phyloP scores from a whole-genome alignment of 2,329 filamentous ascomycete species.

The Septoria petroselini region DNA sequence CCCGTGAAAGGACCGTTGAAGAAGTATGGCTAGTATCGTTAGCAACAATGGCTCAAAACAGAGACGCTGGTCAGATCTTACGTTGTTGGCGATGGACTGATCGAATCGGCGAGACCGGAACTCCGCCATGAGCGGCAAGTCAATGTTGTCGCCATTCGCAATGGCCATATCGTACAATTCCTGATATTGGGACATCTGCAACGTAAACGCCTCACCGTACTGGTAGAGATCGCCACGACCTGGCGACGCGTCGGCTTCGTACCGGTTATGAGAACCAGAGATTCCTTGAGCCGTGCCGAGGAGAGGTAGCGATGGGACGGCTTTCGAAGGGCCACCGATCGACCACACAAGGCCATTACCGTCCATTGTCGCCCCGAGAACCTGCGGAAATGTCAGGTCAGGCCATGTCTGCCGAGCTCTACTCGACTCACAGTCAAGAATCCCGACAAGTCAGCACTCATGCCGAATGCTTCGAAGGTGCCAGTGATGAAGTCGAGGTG shows the following conservation, averaged over 20 bases:
- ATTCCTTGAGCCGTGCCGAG: constrained; percentile 30
- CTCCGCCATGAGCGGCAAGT: constrained; percentile 21
- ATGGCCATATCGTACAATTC: constrained; percentile 22
- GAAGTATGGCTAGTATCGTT: constrained; percentile 34
- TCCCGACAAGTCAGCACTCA: constrained; percentile 17
- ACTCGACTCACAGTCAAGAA: constrained; percentile 28
- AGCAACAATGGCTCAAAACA: not conserved
- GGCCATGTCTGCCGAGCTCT: too few relatives aligned
- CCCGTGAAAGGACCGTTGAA: constrained; percentile 33
- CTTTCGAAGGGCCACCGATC: constrained; percentile 30
- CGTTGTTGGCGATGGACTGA: constrained; percentile 16
- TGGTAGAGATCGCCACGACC: constrained; percentile 29
- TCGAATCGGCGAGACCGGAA: constrained; percentile 19
- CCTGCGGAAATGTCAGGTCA: constrained; percentile 6
- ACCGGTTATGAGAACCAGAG: constrained; percentile 36
- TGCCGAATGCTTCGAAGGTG: constrained; percentile 13
- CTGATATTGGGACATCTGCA: constrained; percentile 26
- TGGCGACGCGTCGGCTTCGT: constrained; percentile 35
- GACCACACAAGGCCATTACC: constrained; percentile 25
- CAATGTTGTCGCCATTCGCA: constrained; percentile 11
- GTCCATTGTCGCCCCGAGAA: constrained; percentile 18
- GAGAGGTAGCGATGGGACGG: constrained; percentile 5
- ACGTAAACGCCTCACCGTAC: constrained; percentile 28
- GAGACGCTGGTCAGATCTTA: constrained; percentile 27
- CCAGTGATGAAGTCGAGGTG: constrained; percentile 15